Conservation (phyloP, 2,329 filamentous ascomycete species). For the Fusarium falciforme region DNA sequence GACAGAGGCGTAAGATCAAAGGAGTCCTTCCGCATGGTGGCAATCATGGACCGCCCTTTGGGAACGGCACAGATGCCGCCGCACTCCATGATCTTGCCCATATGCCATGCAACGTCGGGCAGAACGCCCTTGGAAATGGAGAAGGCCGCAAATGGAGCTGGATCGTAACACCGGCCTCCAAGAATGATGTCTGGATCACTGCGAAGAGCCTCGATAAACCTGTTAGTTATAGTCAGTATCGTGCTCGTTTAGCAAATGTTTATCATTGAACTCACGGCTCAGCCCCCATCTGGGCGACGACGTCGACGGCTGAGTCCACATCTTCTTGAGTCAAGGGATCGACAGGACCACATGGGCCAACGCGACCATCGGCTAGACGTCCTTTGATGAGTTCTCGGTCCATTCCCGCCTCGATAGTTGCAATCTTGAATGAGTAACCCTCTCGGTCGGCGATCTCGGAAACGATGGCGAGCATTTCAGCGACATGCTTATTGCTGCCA, state of each 20-base stretch:
- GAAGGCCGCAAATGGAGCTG: conserved; percentile 54
- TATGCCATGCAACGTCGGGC: conserved; percentile 55
- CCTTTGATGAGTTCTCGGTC: conserved; percentile 43
- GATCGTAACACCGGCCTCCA: conserved; percentile 53
- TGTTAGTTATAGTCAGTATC: background rate
- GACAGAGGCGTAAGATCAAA: conserved; percentile 60
- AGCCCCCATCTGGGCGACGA: conserved; percentile 40
- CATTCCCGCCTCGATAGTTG: conserved; percentile 50
- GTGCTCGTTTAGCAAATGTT: background rate
- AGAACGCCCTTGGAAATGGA: conserved; percentile 46
- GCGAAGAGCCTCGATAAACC: conserved; percentile 36
- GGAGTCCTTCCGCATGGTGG: conserved; percentile 53
- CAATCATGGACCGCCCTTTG: conserved; percentile 55
- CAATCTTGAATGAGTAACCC: conserved; percentile 46
- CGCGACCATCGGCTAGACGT: conserved; percentile 39
- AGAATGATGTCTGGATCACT: conserved; percentile 45
- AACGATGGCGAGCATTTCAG: conserved; percentile 53
- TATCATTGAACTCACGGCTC: conserved; percentile 29
- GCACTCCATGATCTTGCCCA: conserved; percentile 68
- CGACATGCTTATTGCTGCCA: conserved; percentile 52
- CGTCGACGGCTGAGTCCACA: conserved; percentile 33
- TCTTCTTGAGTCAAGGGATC: conserved; percentile 43
- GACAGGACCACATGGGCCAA: conserved; percentile 49
- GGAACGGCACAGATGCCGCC: conserved; percentile 59
- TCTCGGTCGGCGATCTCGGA: conserved; percentile 45